Evolutionary conservation across 768 basidiomycete genomes (phyloP).

Genomic region (Pleurotus ostreatus): DNA sequence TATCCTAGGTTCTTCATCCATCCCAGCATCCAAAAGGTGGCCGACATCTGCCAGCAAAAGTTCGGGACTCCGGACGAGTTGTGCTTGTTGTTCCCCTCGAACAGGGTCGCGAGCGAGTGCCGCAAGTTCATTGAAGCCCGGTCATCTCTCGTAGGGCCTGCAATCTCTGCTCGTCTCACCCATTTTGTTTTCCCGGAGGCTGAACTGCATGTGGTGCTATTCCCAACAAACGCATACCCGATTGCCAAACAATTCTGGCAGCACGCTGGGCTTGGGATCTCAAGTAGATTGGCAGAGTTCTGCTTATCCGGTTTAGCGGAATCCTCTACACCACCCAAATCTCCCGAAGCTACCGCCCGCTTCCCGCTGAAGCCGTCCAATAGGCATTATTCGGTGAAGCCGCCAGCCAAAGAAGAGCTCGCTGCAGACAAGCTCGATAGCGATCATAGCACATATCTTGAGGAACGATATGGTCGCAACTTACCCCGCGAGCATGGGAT

Average conservation of each 20-base stretch:
- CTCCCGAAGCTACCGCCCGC: conserved; percentile 8
- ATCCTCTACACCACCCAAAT: conserved; percentile 10
- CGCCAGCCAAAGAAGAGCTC: not conserved
- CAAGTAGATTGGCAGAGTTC: conserved; percentile 62
- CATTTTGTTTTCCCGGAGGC: conserved; percentile 47
- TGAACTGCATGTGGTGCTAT: conserved; percentile 57
- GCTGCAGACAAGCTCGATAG: conserved; percentile 37
- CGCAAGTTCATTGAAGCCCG: conserved; percentile 43
- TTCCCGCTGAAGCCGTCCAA: conserved; percentile 27
- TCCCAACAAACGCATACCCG: conserved; percentile 41
- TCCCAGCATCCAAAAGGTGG: conserved; percentile 60
- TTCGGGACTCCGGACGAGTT: conserved; percentile 55
- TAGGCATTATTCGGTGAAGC: conserved; percentile 35
- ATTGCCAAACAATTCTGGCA: conserved; percentile 78
- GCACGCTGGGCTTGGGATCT: conserved; percentile 70
- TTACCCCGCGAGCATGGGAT: conserved; percentile 52
- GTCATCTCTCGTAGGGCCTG: conserved; percentile 29
- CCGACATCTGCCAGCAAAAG: conserved; percentile 51
- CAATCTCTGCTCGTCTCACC: conserved; percentile 38
- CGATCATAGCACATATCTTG: conserved; percentile 62
- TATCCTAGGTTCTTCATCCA: conserved; percentile 82
- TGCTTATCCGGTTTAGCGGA: conserved; percentile 54
- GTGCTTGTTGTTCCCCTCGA: conserved; percentile 62
- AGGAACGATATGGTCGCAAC: conserved; percentile 83
- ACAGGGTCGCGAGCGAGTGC: conserved; percentile 52